phyloP scores from a whole-genome alignment of 257 asterid species.

The Solanum peruvianum region DNA sequence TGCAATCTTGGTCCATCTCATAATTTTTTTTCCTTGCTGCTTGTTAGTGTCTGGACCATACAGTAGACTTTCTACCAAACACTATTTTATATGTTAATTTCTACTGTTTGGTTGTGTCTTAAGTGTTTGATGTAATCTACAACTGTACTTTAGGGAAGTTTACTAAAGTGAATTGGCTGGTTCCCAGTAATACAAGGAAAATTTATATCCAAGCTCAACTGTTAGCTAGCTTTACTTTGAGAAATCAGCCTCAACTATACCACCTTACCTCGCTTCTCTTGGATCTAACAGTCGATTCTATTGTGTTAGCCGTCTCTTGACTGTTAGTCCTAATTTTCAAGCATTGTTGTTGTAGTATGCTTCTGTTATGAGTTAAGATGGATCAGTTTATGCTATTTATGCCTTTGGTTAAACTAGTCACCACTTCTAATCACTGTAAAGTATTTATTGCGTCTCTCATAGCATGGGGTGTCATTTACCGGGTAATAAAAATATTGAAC shows the following conservation, averaged over 20 bases:
- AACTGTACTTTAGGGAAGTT: background rate
- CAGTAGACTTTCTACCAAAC: background rate
- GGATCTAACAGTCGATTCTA: background rate
- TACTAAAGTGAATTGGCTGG: background rate
- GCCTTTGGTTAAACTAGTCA: background rate
- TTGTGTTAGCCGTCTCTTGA: background rate
- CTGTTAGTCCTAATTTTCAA: background rate
- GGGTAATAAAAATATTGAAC: background rate
- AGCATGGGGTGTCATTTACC: background rate
- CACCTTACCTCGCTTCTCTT: background rate
- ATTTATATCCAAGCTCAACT: background rate
- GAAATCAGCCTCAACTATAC: background rate
- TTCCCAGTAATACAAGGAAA: background rate
- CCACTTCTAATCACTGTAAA: background rate
- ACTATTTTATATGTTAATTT: background rate
- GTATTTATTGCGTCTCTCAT: background rate
- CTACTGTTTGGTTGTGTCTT: background rate
- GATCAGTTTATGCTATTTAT: background rate
- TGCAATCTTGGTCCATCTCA: background rate
- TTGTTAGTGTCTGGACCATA: background rate
- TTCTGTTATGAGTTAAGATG: background rate
- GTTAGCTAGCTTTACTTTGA: background rate
- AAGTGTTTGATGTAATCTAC: background rate
- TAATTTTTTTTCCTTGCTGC: background rate
- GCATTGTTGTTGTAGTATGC: background rate